Evolutionary conservation across 306 rosid species (phyloP).

Genomic region (Quercus parvula): DNA sequence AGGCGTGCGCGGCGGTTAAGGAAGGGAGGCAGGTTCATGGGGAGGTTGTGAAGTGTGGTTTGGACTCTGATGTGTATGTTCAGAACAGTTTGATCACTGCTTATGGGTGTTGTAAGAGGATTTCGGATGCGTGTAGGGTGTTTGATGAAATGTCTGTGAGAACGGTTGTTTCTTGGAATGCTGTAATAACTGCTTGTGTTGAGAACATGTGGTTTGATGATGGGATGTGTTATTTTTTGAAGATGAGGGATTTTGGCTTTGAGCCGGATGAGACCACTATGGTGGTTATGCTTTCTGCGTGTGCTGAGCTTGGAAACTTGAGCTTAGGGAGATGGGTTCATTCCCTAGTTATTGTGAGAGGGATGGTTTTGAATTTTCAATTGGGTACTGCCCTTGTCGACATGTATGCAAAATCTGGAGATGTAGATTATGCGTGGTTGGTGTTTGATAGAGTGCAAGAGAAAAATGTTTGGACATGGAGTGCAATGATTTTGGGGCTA

Average conservation of each 20-base stretch:
- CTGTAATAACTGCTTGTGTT: conserved; percentile 65
- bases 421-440: conserved; percentile 46
- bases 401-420: conserved; percentile 87
- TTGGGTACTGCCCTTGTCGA: conserved; percentile 85
- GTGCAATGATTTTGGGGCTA: conserved; percentile 84
- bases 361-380: conserved; percentile 56
- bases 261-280: conserved; percentile 77
- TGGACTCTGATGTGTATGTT: conserved; percentile 68
- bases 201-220: conserved; percentile 50
- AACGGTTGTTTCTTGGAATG: conserved; percentile 81
- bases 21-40: conserved; percentile 73
- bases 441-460: conserved; percentile 53
- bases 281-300: conserved; percentile 68
- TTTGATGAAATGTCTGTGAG: conserved; percentile 71
- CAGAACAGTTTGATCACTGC: conserved; percentile 59
- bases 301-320: conserved; percentile 78
- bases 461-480: conserved; percentile 94
- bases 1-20: conserved; percentile 53
- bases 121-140: conserved; percentile 39
- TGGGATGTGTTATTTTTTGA: conserved; percentile 53
- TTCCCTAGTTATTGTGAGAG: conserved; percentile 53
- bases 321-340: conserved; percentile 79
- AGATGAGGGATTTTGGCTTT: conserved; percentile 63
- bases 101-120: conserved; percentile 66
- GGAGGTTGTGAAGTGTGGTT: conserved; percentile 55